phyloP scores from a whole-genome alignment of 441 rosid genomes.

The Populus trichocarpa region DNA sequence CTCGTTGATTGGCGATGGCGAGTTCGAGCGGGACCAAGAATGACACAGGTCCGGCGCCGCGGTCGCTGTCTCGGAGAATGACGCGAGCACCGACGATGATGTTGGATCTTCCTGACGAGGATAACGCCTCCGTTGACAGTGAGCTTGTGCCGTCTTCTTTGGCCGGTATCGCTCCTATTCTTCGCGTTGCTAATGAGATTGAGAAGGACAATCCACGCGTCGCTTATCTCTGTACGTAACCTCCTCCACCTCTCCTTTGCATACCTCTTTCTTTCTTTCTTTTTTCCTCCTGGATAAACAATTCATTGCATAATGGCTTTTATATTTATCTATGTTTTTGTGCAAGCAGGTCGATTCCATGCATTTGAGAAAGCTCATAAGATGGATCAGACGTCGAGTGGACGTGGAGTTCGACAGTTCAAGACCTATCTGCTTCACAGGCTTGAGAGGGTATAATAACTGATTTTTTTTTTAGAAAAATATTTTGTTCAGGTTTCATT shows the following conservation, averaged over 20 bases:
- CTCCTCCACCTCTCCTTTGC: not conserved
- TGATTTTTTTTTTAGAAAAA: not conserved
- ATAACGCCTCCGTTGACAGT: too few species aligned
- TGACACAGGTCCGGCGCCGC: too few species aligned
- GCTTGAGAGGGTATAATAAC: conserved; percentile 61
- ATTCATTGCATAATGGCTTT: not conserved
- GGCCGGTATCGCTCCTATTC: conserved; percentile 23
- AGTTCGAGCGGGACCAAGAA: too few species aligned
- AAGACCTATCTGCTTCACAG: conserved; percentile 86
- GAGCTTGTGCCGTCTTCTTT: too few species aligned
- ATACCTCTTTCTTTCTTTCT: not conserved
- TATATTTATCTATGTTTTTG: not conserved
- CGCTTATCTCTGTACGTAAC: conserved; percentile 74
- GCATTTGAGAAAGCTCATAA: conserved; percentile 87
- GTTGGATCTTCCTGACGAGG: too few species aligned
- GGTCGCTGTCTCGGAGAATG: too few species aligned
- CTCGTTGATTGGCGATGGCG: too few species aligned
- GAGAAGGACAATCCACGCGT: conserved; percentile 66
- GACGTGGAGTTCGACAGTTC: conserved; percentile 97
- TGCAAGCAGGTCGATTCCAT: conserved; percentile 75
- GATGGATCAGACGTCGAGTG: conserved; percentile 67
- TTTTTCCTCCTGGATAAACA: not conserved
- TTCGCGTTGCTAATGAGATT: conserved; percentile 91
- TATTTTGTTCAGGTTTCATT: not conserved
- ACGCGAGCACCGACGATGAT: too few species aligned